Evolutionary conservation across 202 grass and related monocot genomes (phyloP), one percentile per base, ranked within the genome.

Genomic region (Carex arenaria): DNA sequence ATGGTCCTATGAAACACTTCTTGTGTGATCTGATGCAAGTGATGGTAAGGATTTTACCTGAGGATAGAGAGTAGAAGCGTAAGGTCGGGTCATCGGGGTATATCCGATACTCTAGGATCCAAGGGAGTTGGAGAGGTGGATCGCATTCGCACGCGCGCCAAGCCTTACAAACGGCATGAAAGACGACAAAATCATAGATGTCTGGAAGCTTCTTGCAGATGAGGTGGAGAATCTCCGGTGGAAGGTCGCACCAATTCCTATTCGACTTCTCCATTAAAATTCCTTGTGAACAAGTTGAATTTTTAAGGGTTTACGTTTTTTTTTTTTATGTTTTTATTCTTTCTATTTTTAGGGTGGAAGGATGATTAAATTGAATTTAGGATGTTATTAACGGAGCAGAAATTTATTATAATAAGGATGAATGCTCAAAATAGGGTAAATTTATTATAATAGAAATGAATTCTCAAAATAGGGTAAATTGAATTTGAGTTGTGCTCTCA

Each of bases 1-100:
- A 62, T 10, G 75, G 75, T 59, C 75, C 75, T 61, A 59, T 61
- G 75, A 79, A 36, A 28, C 23, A 59, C 52, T 79, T 79, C 1
- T 34, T 18, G 34, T 3, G 18, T n/a, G 31, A n/a, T 43, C 5
- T 31, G 51, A n/a, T 17, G 12, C 18, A 64, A 80, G 18, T 73
- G 45, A 73, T 20, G 2, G 8, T 20, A 52, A 15, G 45, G 11
- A 73, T 28, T 26, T 73, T 73, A 53, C 23, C 12, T 10, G 70
- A 53, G 4, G 4, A n/a, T 11, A 62, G 12, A 5, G 77, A 63
- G 26, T 80, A 62, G 28, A 36, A 80, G 18, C 20, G 2, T 28
- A 73, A 51, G 31, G 5, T 5, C 15, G 14, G 10, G 6, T 47
- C 28, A 38, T 26, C 5, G 28, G 15, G 10, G 4, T 23, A 5